Conservation (phyloP, 176 grass and related monocot species). For the Urochloa ruziziensis region DNA sequence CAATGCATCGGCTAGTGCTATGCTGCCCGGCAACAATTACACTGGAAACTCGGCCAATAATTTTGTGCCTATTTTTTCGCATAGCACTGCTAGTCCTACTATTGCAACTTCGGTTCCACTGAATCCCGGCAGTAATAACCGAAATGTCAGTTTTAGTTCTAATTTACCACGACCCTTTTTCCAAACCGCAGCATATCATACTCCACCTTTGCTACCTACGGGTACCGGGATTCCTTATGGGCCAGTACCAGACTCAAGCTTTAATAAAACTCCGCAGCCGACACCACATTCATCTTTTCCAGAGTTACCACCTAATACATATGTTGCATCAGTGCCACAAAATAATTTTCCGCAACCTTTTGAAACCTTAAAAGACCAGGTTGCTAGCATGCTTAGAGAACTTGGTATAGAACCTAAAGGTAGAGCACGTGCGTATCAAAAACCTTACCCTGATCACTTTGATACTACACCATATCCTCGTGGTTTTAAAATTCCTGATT, state of each 20-base stretch:
- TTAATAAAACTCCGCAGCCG: not conserved
- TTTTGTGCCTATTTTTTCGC: not conserved
- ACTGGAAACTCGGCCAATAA: not conserved
- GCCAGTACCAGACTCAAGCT: not conserved
- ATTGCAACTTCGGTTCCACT: not conserved
- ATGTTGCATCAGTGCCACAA: not conserved
- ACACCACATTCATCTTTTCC: not conserved
- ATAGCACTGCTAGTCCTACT: not conserved
- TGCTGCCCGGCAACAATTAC: not conserved
- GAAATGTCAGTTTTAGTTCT: not conserved
- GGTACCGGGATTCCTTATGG: not conserved
- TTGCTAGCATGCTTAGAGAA: not conserved
- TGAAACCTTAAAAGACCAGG: not conserved
- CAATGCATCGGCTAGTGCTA: not conserved
- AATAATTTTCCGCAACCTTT: no score
- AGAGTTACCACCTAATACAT: no score
- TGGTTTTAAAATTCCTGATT: constrained; percentile 7
- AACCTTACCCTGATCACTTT: not conserved
- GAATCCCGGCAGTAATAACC: not conserved
- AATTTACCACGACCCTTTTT: not conserved
- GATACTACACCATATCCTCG: not conserved
- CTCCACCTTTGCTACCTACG: not conserved
- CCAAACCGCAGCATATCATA: not conserved
- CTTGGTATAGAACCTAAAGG: not conserved
- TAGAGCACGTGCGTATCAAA: not conserved